Evolutionary conservation across 1,284 basidiomycete species (phyloP).

Genomic region (Pseudozyma thailandica): DNA sequence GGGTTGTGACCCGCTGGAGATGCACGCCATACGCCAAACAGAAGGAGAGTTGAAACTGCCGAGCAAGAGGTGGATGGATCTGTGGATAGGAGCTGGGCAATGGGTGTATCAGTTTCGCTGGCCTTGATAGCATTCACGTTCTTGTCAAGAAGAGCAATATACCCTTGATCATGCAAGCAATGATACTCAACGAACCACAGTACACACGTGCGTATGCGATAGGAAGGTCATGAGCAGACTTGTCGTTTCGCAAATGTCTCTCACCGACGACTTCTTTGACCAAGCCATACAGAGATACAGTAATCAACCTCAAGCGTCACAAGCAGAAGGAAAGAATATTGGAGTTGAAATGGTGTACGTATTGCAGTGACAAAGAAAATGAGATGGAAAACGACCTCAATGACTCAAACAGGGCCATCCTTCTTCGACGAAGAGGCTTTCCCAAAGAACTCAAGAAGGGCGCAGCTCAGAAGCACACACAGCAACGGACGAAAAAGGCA

Average conservation of each 20-base stretch:
- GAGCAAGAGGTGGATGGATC: slow-evolving; percentile 21
- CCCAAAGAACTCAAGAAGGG: neutral
- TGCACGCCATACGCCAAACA: slow-evolving; percentile 2
- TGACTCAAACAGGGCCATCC: slow-evolving; percentile 11
- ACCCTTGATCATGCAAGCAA: no score
- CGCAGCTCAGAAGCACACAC: slow-evolving; percentile 2
- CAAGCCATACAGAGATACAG: no score
- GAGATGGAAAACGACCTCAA: neutral
- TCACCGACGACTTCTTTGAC: no score
- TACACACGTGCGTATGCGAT: no score
- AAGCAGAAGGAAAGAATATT: no score
- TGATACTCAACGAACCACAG: neutral
- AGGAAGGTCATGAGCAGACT: no score
- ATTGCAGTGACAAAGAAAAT: no score
- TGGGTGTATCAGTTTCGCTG: slow-evolving; percentile 41
- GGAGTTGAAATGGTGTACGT: no score
- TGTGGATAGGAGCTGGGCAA: slow-evolving; percentile 16
- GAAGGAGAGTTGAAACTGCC: neutral
- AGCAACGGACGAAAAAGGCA: slow-evolving; percentile 3
- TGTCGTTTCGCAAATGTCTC: no score
- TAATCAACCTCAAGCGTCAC: no score
- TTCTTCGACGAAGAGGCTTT: neutral
- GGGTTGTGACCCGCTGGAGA: slow-evolving; percentile 11
- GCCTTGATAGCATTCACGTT: slow-evolving; percentile 14
- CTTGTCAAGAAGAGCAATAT: no score